These are phyloP conservation scores for Apiospora sp. DNA, from an alignment of 2,329 filamentous ascomycete species.

Conservation along the genomic window DNA sequence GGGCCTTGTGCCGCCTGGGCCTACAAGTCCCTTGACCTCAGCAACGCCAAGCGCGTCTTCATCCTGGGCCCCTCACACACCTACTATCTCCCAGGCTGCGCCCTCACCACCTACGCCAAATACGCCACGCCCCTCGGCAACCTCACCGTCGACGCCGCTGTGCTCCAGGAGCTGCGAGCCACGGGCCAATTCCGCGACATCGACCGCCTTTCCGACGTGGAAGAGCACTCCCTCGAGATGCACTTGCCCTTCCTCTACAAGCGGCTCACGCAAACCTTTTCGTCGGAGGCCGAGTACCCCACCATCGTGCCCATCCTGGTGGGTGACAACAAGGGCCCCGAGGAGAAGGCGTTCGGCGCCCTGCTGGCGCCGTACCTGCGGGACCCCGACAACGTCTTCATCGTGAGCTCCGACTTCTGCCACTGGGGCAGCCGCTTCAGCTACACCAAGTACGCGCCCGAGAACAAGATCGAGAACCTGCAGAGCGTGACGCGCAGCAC, in stretches of 20 bases:
- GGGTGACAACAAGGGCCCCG: slow-evolving; percentile 71
- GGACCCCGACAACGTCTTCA: slow-evolving; percentile 79
- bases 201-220: slow-evolving; percentile 71
- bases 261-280: slow-evolving; percentile 63
- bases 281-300: slow-evolving; percentile 65
- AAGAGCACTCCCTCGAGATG: slow-evolving; percentile 96
- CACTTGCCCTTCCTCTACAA: slow-evolving; percentile 94
- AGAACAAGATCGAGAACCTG: slow-evolving; percentile 48
- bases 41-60: slow-evolving; percentile 85
- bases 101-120: slow-evolving; percentile 73
- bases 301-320: slow-evolving; percentile 86
- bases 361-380: slow-evolving; percentile 80
- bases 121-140: slow-evolving; percentile 81
- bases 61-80: slow-evolving; percentile 93
- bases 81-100: slow-evolving; percentile 78
- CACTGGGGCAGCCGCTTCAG: slow-evolving; percentile 90
- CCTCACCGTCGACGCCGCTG: slow-evolving; percentile 68
- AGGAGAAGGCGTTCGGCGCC: slow-evolving; percentile 73
- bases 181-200: slow-evolving; percentile 71
- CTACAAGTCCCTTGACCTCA: slow-evolving; percentile 87
- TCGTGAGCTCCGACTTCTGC: slow-evolving; percentile 95
- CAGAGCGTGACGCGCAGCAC: slow-evolving; percentile 46
- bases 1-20: slow-evolving; percentile 93
- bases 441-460: slow-evolving; percentile 78
- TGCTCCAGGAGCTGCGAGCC: slow-evolving; percentile 56